Base-by-base conservation (phyloP, 2,329 filamentous ascomycete species). In the Fusarium hostae region DNA sequence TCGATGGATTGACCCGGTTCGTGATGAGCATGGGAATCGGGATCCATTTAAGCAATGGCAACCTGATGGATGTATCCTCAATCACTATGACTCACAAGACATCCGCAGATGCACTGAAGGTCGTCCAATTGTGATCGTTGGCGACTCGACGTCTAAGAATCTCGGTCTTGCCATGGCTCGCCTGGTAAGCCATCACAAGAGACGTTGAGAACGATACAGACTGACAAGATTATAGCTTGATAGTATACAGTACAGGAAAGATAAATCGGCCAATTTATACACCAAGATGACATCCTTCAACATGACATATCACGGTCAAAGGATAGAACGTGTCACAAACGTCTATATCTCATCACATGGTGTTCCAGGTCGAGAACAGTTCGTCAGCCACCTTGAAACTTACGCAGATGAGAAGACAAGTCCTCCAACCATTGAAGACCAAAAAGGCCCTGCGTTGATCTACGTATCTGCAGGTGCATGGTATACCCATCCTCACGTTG, bases 131-230 rank as follows among this genome's bases (percentile, higher is more conserved):
- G 81, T 89, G 6, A 87, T 91, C 70, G 82, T 85, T 41, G 89
- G 90, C 39, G 90, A 91, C 76, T 87, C 87, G 1, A 87, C 85
- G 0, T 84, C 86, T 4, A 85, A 88, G 20, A 85, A 90, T 70
- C 76, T 90, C 5, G 91, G 87, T 76, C 89, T 87, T 83, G 86
- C 87, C 4, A 69, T 77, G 37, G 70, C 24, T 20, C 55, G 66
- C 5, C n/a, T 75, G 39, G 82, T 76, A 61, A 72, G 73, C 40
- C 13, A 6, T 10, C 3, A 0, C 5, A 2, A 1, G 6, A 5
- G 8, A 6, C n/a, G 0, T 6, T 22, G 1, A 5, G 10, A 6
- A 8, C 4, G 15, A 2, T 3, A 2, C 11, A 22, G 9, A 5
- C n/a, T 30, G 6, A 59, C 16, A 59, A 59, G 4, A 8, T 12